Conservation (phyloP, 176 grass and related monocot genomes). For the sorghum (Sorghum bicolor) region DNA sequence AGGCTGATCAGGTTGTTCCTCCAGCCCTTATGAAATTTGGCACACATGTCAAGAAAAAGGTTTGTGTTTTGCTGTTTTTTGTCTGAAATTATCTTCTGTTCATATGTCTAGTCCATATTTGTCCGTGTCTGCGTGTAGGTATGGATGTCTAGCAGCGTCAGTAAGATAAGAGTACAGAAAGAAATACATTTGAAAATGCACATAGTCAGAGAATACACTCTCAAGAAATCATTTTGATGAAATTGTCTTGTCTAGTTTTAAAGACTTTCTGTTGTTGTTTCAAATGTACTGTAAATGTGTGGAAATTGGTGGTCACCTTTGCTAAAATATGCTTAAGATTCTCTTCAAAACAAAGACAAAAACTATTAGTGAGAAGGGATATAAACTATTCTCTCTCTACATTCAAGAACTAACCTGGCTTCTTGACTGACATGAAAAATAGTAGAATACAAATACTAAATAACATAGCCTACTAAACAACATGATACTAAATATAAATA, state of each 20-base stretch:
- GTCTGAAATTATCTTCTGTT: slow-evolving; percentile 19
- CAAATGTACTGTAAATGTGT: not conserved
- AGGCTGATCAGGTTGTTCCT: slow-evolving; percentile 91
- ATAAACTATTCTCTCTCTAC: not conserved
- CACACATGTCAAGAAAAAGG: slow-evolving; percentile 99
- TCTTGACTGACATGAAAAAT: not conserved
- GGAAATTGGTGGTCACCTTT: not conserved
- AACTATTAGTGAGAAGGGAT: not conserved
- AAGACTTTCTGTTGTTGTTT: not conserved
- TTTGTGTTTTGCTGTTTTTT: slow-evolving; percentile 33
- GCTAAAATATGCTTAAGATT: not conserved
- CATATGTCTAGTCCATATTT: not conserved
- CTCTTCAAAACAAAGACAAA: not conserved
- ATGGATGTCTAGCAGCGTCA: not conserved
- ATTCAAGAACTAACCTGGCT: not conserved
- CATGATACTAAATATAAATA: not conserved
- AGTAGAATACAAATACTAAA: not conserved
- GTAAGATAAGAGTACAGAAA: not conserved
- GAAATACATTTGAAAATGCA: not conserved
- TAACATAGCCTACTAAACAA: not conserved
- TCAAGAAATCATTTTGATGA: not conserved
- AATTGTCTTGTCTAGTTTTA: not conserved
- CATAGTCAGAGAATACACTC: not conserved
- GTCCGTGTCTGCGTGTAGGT: not conserved
- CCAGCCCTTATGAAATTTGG: slow-evolving; percentile 82